A percentile compares a stretch with the other conserved stretches of the same genome.
phyloP scores from a whole-genome alignment of 176 grass and related monocot genomes.

The Oryza officinalis region DNA sequence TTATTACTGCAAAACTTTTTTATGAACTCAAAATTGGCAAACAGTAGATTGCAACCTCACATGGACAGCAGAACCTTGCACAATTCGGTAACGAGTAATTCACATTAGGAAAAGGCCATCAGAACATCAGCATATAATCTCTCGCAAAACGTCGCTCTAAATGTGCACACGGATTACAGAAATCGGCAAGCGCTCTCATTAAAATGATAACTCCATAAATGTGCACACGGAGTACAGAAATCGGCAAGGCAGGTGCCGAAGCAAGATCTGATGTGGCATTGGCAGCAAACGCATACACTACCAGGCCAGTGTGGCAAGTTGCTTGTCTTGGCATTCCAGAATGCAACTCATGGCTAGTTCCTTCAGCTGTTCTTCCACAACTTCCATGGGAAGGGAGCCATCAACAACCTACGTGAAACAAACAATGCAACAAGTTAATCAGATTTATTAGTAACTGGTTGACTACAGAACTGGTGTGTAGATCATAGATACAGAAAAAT shows the following conservation, averaged over 20 bases:
- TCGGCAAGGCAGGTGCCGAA: background rate
- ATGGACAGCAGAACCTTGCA: no score
- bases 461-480: background rate
- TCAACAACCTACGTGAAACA: slow-evolving; percentile 61
- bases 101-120: background rate
- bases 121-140: background rate
- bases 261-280: slow-evolving; percentile 2
- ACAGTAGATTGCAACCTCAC: background rate
- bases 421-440: background rate
- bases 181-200: background rate
- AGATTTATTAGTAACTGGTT: background rate
- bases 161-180: background rate
- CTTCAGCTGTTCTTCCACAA: slow-evolving; percentile 65
- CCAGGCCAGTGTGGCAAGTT: slow-evolving; percentile 54
- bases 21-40: background rate
- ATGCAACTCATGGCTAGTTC: slow-evolving; percentile 58
- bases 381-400: slow-evolving; percentile 69
- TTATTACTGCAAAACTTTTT: background rate
- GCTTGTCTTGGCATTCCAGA: slow-evolving; percentile 58
- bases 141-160: background rate
- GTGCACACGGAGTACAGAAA: background rate
- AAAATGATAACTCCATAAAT: background rate
- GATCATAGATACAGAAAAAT: background rate
- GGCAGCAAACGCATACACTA: slow-evolving; percentile 36
- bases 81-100: background rate